phyloP scores from a whole-genome alignment of 164 flowering plant species.

The Annona cherimola region DNA sequence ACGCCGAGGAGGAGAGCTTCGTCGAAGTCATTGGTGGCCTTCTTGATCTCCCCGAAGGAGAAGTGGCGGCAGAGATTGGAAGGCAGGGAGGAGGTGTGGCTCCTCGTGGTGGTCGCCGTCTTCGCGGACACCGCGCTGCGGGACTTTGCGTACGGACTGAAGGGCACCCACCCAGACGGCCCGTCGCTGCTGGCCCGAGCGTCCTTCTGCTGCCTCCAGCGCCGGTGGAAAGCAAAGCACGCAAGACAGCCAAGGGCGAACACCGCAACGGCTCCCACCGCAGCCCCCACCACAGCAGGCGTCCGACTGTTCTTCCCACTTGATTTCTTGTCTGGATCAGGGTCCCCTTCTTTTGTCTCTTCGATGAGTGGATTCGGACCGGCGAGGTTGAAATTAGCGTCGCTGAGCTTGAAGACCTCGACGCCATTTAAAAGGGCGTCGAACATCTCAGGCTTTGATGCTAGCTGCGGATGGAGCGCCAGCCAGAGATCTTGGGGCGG shows the following conservation, averaged over 20 bases:
- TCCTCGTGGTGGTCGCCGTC: conserved; percentile 28
- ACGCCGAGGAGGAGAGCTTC: conserved; percentile 31
- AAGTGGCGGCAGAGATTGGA: conserved; percentile 40
- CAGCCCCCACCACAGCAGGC: conserved; percentile 23
- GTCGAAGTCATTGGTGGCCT: conserved; percentile 39
- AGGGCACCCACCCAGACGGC: conserved; percentile 63
- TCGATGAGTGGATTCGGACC: conserved; percentile 51
- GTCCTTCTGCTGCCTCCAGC: conserved; percentile 12
- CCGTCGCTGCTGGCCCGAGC: conserved; percentile 22
- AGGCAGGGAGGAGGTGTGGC: conserved; percentile 30
- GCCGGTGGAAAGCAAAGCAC: conserved; percentile 21
- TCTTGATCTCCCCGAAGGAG: conserved; percentile 37
- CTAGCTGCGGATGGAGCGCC: conserved; percentile 41
- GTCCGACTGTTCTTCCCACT: conserved; percentile 11
- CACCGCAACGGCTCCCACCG: conserved; percentile 21
- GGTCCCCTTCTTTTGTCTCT: conserved; percentile 27
- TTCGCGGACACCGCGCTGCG: conserved; percentile 28
- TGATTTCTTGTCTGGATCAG: conserved; percentile 28
- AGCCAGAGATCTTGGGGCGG: conserved; percentile 17
- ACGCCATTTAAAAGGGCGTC: conserved; percentile 56
- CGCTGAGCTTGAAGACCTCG: conserved; percentile 55
- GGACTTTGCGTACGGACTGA: conserved; percentile 25
- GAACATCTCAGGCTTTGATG: conserved; percentile 23
- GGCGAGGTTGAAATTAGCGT: conserved; percentile 46
- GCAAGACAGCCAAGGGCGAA: conserved; percentile 14